A percentile compares a stretch with the other conserved stretches of the same genome.
These are phyloP conservation scores for Yamadazyma laniorum DNA, from an alignment of 805 yeast species.

Conservation along the genomic window DNA sequence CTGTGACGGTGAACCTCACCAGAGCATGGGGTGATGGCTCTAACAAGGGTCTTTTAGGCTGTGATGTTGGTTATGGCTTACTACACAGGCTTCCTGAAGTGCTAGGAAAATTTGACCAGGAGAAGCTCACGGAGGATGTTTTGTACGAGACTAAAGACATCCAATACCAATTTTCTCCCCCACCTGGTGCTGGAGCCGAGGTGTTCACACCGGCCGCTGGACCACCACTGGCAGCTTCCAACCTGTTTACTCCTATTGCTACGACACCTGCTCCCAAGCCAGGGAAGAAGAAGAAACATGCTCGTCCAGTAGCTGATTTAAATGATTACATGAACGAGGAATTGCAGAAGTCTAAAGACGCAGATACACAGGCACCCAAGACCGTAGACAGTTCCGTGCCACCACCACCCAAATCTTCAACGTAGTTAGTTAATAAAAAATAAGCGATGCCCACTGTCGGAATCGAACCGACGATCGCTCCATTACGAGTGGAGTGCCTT, in stretches of 20 bases:
- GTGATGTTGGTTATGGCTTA: constrained; percentile 92
- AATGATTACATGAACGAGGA: constrained; percentile 45
- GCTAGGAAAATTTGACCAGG: constrained; percentile 46
- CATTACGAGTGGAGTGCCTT: constrained; percentile 56
- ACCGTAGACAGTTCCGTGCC: constrained; percentile 16
- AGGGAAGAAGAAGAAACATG: constrained; percentile 29
- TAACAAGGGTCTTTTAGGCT: constrained; percentile 80
- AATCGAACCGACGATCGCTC: constrained; percentile 55
- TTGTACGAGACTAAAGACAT: constrained; percentile 27
- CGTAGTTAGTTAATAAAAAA: constrained; percentile 6
- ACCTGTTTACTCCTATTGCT: constrained; percentile 6
- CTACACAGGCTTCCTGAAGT: constrained; percentile 82
- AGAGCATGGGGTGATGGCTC: constrained; percentile 62
- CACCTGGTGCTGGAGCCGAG: constrained; percentile 3
- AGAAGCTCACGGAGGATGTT: constrained; percentile 31
- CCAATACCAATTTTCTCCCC: constrained; percentile 16
- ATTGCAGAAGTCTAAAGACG: constrained; percentile 37
- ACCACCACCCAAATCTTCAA: constrained; percentile 27
- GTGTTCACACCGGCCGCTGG: constrained; percentile 10
- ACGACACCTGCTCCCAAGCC: constrained; percentile 10
- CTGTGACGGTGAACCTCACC: constrained; percentile 69
- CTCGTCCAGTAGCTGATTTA: constrained; percentile 24
- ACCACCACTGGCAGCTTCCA: constrained; percentile 12
- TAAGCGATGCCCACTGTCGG: constrained; percentile 47
- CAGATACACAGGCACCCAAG: constrained; percentile 19